These are phyloP conservation scores for Aristolochia contorta DNA, from an alignment of 164 flowering plant species.

Conservation along the genomic window DNA sequence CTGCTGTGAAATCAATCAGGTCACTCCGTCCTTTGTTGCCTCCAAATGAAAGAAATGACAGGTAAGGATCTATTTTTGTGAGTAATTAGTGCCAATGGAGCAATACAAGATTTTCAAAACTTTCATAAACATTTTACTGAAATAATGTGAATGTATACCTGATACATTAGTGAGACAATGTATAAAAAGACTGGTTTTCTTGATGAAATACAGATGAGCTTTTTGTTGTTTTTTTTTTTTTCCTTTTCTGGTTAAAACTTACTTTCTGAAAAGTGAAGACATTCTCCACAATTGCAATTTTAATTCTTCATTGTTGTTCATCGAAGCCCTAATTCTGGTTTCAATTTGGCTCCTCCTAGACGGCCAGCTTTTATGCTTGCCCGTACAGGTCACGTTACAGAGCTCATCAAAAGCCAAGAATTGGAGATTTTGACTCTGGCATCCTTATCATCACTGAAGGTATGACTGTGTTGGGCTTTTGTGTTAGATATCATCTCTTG, in stretches of 20 bases:
- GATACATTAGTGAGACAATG: neutral
- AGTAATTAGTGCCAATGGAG: neutral
- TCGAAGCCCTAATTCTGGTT: neutral
- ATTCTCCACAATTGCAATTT: no score
- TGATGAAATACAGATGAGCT: no score
- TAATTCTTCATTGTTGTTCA: no score
- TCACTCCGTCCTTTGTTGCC: conserved; percentile 50
- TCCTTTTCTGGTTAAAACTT: no score
- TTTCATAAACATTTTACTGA: neutral
- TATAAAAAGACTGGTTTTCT: neutral
- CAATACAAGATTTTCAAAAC: neutral
- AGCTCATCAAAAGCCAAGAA: conserved; percentile 33
- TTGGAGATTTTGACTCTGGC: conserved; percentile 79
- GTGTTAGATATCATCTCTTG: neutral
- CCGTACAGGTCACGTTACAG: conserved; percentile 32
- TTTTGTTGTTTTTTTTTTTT: no score
- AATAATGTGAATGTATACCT: neutral
- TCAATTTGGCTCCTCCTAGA: conserved; percentile 26
- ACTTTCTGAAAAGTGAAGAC: no score
- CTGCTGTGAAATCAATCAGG: conserved; percentile 58
- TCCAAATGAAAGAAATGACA: conserved; percentile 61
- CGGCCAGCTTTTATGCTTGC: conserved; percentile 65
- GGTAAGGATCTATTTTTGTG: conserved; percentile 25
- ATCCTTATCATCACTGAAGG: conserved; percentile 62
- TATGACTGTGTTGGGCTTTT: conserved; percentile 9